These are phyloP conservation scores for Colletotrichum tropicicola DNA, from an alignment of 2,329 filamentous ascomycete species.

Conservation along the genomic window DNA sequence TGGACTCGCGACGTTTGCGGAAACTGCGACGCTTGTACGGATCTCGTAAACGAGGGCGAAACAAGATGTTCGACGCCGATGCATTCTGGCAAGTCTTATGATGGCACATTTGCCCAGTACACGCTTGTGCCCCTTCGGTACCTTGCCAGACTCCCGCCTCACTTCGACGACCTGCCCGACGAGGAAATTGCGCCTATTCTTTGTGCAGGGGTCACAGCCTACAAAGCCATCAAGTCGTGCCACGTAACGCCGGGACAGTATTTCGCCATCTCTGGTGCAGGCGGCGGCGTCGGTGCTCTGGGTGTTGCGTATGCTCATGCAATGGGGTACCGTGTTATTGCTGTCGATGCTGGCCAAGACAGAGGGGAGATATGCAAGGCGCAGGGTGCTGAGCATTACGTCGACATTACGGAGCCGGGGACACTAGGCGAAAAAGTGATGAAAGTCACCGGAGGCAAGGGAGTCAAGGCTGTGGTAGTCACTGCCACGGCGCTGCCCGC, in stretches of 20 bases:
- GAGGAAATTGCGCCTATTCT: conserved; percentile 50
- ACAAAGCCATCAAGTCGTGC: conserved; percentile 48
- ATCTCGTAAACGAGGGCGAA: conserved; percentile 41
- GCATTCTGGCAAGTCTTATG: conserved; percentile 42
- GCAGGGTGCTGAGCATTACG: conserved; percentile 46
- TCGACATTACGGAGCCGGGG: conserved; percentile 40
- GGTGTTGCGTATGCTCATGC: conserved; percentile 49
- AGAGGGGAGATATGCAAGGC: conserved; percentile 40
- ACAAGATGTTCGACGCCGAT: conserved; percentile 43
- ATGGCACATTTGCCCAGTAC: conserved; percentile 51
- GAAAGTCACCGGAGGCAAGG: conserved; percentile 33
- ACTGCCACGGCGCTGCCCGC: conserved; percentile 39
- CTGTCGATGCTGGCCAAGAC: conserved; percentile 44
- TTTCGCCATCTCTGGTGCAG: conserved; percentile 47
- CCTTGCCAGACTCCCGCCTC: conserved; percentile 38
- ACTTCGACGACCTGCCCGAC: conserved; percentile 39
- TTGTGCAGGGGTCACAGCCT: conserved; percentile 54
- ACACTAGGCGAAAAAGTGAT: conserved; percentile 36
- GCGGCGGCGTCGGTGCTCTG: conserved; percentile 49
- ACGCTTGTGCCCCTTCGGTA: conserved; percentile 46
- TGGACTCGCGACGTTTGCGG: conserved; percentile 48
- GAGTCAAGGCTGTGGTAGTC: conserved; percentile 41
- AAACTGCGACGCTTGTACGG: conserved; percentile 42
- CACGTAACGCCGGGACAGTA: conserved; percentile 42
- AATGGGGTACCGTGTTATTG: conserved; percentile 52